These are phyloP conservation scores for Talinum fruticosum DNA, from an alignment of 148 eudicot species.

Conservation along the genomic window DNA sequence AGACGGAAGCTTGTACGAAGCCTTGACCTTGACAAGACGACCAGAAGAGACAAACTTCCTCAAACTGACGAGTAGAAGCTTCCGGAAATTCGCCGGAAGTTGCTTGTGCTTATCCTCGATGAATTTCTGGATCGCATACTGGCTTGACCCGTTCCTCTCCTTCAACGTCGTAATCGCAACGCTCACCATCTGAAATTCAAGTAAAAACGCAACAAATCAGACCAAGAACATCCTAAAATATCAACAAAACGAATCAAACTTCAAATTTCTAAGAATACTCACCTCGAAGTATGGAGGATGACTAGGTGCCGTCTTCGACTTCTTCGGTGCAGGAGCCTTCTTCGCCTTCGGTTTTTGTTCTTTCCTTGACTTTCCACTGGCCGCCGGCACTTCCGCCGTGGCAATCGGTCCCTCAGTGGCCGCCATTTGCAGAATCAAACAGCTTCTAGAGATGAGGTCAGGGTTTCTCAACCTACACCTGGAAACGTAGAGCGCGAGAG, in stretches of 20 bases:
- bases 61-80: conserved; percentile 39
- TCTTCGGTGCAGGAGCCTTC: conserved; percentile 29
- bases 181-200: conserved; percentile 37
- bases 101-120: conserved; percentile 56
- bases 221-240: not conserved
- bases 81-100: conserved; percentile 53
- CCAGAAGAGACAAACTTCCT: conserved; percentile 39
- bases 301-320: conserved; percentile 25
- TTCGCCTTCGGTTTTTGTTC: conserved; percentile 34
- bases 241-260: not conserved
- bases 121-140: conserved; percentile 54
- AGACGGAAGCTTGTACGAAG: conserved; percentile 46
- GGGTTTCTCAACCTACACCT: not conserved
- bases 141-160: conserved; percentile 66
- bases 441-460: conserved; percentile 2
- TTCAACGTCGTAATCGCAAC: conserved; percentile 54
- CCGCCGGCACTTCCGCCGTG: conserved; percentile 27
- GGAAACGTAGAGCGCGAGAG: not conserved
- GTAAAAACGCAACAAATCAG: conserved; percentile 1
- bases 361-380: conserved; percentile 29
- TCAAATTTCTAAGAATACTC: not conserved
- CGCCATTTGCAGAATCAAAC: conserved; percentile 35
- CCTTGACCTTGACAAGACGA: conserved; percentile 44
- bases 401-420: conserved; percentile 36
- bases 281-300: conserved; percentile 63